Evolutionary conservation across 352 stramenopile genomes (phyloP).

Genomic region (Elongisporangium senticosum): DNA sequence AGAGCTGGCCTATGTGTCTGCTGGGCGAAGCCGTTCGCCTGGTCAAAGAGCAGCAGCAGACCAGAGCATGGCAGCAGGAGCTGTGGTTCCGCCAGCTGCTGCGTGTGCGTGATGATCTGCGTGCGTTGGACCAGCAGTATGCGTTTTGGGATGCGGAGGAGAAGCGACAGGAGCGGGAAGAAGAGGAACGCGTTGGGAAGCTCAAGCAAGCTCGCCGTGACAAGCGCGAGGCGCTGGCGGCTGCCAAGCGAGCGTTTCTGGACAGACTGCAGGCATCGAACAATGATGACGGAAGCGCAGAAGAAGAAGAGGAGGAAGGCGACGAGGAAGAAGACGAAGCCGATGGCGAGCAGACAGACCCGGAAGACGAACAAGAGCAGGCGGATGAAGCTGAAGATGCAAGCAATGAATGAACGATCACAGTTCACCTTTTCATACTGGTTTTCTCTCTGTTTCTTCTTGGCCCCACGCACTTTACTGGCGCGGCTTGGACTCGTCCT

Average conservation of each 20-base stretch:
- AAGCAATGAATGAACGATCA: neutral
- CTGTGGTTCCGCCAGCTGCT: constrained; percentile 48
- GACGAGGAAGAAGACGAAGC: constrained; percentile 17
- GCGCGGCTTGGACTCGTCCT: constrained; percentile 18
- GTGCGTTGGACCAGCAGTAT: constrained; percentile 53
- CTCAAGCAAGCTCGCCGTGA: constrained; percentile 45
- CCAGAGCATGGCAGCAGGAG: constrained; percentile 21
- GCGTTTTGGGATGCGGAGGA: constrained; percentile 59
- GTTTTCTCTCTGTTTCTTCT: constrained; percentile 4
- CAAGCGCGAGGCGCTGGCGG: constrained; percentile 47
- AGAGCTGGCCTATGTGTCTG: constrained; percentile 50
- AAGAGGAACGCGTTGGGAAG: constrained; percentile 33
- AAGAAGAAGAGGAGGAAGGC: constrained; percentile 6
- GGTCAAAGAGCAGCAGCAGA: constrained; percentile 32
- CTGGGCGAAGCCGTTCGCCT: constrained; percentile 55
- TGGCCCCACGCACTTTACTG: constrained; percentile 1
- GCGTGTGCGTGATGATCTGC: constrained; percentile 61
- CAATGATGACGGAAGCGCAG: constrained; percentile 5
- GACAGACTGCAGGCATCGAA: constrained; percentile 26
- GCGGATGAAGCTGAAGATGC: constrained; percentile 12
- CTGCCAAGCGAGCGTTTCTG: constrained; percentile 54
- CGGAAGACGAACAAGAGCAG: constrained; percentile 18
- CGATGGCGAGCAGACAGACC: constrained; percentile 15
- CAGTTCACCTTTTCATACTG: neutral
- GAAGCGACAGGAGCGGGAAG: constrained; percentile 32